Conservation (phyloP, 116 monocot genomes). For the Phalaenopsis hybrid region DNA sequence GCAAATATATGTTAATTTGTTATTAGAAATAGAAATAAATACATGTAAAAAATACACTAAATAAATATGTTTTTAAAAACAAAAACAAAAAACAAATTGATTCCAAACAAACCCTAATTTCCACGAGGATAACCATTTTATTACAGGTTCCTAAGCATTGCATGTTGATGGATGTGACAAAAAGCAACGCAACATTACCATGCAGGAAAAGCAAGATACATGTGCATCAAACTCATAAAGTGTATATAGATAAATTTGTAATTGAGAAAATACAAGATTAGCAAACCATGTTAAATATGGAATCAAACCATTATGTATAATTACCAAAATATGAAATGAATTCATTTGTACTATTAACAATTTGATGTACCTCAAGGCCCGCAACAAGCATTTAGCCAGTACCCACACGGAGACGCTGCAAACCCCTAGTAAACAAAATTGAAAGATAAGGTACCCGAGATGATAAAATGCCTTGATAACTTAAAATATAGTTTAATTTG, state of each 20-base stretch:
- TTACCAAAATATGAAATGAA: not conserved
- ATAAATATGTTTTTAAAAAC: too few species aligned
- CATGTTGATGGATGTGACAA: not conserved
- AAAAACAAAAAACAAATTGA: too few species aligned
- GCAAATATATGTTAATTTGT: too few species aligned
- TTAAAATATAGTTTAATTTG: not conserved
- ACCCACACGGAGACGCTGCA: not conserved
- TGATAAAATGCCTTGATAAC: not conserved
- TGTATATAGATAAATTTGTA: not conserved
- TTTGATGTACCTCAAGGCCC: not conserved
- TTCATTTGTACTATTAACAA: not conserved
- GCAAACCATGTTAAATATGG: not conserved
- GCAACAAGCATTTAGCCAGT: not conserved
- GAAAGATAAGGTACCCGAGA: not conserved
- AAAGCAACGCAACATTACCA: not conserved
- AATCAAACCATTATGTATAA: not conserved
- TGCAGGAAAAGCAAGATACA: not conserved
- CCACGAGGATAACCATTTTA: not conserved
- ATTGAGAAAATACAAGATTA: not conserved
- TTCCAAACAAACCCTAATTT: too few species aligned
- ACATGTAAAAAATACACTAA: too few species aligned
- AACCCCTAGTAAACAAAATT: not conserved
- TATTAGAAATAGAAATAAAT: too few species aligned
- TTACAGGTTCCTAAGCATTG: not conserved
- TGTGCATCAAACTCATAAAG: not conserved